Conservation (phyloP, 2,329 filamentous ascomycete genomes). For the Fusarium sp. region DNA sequence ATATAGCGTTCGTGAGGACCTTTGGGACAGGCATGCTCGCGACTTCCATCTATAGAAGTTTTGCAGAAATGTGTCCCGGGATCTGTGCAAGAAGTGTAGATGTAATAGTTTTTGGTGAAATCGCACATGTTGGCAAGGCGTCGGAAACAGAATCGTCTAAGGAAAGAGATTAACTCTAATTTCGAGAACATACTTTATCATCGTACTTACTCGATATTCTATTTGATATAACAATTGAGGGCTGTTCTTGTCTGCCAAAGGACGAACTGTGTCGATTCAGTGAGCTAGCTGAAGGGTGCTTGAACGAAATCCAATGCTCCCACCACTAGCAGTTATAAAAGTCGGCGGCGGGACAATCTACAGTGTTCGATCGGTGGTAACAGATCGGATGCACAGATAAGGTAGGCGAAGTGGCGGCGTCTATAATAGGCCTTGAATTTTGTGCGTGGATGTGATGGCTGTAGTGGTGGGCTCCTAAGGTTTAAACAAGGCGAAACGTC, state of each 20-base stretch:
- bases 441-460: constrained; percentile 4
- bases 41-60: constrained; percentile 73
- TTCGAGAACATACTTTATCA: neutral
- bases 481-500: constrained; percentile 15
- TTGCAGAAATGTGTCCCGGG: constrained; percentile 76
- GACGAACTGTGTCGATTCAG: neutral
- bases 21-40: constrained; percentile 65
- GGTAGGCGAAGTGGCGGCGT: constrained; percentile 12
- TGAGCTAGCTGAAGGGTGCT: neutral
- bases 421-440: constrained; percentile 12
- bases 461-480: constrained; percentile 14
- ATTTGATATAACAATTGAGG: neutral
- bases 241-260: neutral
- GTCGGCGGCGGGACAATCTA: neutral
- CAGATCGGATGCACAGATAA: neutral
- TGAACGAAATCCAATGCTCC: neutral
- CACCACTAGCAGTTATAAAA: neutral
- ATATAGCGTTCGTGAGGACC: constrained; percentile 80
- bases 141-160: neutral
- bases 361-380: neutral
- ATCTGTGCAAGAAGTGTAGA: constrained; percentile 76
- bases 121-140: constrained; percentile 60
- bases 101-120: constrained; percentile 80
- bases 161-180: neutral
- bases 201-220: neutral